Conservation (phyloP, 805 yeast genomes). For the Starmerella floris region DNA sequence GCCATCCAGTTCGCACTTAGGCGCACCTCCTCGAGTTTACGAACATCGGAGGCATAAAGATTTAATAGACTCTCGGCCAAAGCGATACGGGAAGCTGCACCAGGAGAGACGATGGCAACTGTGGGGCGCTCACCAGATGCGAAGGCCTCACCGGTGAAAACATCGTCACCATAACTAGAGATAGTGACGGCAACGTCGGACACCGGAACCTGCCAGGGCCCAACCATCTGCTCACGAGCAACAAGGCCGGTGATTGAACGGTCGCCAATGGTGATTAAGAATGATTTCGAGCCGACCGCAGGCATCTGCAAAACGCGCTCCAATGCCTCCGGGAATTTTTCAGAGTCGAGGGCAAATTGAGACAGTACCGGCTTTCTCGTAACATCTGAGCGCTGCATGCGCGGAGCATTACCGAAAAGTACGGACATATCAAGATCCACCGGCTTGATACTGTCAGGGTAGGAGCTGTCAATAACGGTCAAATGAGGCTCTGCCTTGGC, state of each 20-base stretch:
- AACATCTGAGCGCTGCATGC: slow-evolving; percentile 64
- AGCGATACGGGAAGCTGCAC: slow-evolving; percentile 87
- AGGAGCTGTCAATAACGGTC: slow-evolving; percentile 62
- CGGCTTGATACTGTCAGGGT: slow-evolving; percentile 53
- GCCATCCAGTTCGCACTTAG: slow-evolving; percentile 99
- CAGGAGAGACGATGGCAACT: slow-evolving; percentile 72
- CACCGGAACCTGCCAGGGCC: slow-evolving; percentile 99
- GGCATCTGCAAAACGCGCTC: slow-evolving; percentile 78
- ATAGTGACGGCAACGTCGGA: slow-evolving; percentile 96
- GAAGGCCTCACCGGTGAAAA: slow-evolving; percentile 90
- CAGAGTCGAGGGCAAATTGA: slow-evolving; percentile 22
- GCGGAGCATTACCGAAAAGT: slow-evolving; percentile 93
- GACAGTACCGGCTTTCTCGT: slow-evolving; percentile 43
- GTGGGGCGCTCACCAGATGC: slow-evolving; percentile 96
- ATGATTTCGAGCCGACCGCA: slow-evolving; percentile 86
- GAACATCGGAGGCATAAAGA: slow-evolving; percentile 77
- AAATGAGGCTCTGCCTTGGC: slow-evolving; percentile 82
- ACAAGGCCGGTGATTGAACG: slow-evolving; percentile 93
- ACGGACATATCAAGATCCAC: slow-evolving; percentile 93
- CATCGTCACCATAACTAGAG: slow-evolving; percentile 66
- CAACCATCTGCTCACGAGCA: slow-evolving; percentile 96
- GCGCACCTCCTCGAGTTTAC: slow-evolving; percentile 58
- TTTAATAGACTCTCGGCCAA: slow-evolving; percentile 91
- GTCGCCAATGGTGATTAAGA: slow-evolving; percentile 95
- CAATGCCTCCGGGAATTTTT: slow-evolving; percentile 47